Percentiles rank a stretch among this genome's conserved stretches.
phyloP scores from a whole-genome alignment of 208 protist genomes.

The Crithidia thermophila region DNA sequence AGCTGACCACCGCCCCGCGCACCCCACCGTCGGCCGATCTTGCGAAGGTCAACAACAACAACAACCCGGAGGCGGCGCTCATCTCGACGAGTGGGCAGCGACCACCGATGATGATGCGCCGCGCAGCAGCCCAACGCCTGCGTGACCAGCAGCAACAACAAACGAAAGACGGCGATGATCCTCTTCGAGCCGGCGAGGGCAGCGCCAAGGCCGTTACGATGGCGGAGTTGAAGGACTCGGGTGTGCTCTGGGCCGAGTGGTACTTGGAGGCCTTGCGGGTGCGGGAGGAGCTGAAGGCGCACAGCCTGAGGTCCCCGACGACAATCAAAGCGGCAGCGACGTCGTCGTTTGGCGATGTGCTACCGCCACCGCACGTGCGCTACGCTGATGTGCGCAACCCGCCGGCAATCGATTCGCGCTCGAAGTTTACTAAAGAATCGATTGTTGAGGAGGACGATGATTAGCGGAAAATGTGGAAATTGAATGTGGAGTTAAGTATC shows the following conservation, averaged over 20 bases:
- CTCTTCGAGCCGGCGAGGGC: not conserved
- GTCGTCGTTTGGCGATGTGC: not conserved
- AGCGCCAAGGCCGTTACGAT: not conserved
- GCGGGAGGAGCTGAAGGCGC: constrained; percentile 10
- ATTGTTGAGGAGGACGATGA: constrained; percentile 91
- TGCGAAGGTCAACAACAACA: constrained; percentile 5
- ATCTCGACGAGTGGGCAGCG: constrained; percentile 36
- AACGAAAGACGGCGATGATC: not conserved
- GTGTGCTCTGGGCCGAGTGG: constrained; percentile 54
- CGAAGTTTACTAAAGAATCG: constrained; percentile 88
- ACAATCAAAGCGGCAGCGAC: not conserved
- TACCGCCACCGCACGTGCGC: constrained; percentile 68
- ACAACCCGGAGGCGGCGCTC: constrained; percentile 17
- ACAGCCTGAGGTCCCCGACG: not conserved
- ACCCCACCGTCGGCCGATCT: constrained; percentile 14
- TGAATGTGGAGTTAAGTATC: no score
- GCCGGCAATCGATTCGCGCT: constrained; percentile 68
- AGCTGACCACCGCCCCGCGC: constrained; percentile 4
- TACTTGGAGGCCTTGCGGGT: constrained; percentile 47
- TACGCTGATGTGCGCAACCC: constrained; percentile 78
- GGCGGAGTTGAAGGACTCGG: not conserved
- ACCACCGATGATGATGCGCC: constrained; percentile 27
- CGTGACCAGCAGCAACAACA: constrained; percentile 33
- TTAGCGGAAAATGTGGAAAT: no score
- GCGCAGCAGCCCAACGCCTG: constrained; percentile 16